These are phyloP conservation scores for Fusarium sp. DNA, from an alignment of 2,329 filamentous ascomycete species.

Conservation along the genomic window DNA sequence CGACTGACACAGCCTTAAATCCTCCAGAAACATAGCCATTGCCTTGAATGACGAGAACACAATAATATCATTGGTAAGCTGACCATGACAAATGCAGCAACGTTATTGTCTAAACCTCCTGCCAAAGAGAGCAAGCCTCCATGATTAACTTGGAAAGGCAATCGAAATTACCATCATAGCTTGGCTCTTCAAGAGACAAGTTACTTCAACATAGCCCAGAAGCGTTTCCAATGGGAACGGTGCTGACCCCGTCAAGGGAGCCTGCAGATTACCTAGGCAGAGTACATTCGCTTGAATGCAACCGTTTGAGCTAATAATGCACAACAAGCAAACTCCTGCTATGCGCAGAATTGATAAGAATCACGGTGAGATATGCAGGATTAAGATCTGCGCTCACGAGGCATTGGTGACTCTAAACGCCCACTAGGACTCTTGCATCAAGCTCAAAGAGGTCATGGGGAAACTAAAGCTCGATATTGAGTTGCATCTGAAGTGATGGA, in stretches of 20 bases:
- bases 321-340: background rate
- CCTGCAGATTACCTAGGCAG: conserved; percentile 8
- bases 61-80: conserved; percentile 31
- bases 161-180: background rate
- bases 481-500: conserved; percentile 21
- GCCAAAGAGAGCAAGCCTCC: background rate
- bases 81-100: conserved; percentile 27
- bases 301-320: conserved; percentile 3
- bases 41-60: background rate
- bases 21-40: background rate
- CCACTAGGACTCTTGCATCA: conserved; percentile 13
- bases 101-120: background rate
- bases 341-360: conserved; percentile 4
- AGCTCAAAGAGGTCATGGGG: conserved; percentile 28
- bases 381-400: conserved; percentile 32
- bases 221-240: background rate
- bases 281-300: conserved; percentile 9
- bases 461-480: conserved; percentile 17
- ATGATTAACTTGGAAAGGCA: background rate
- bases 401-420: conserved; percentile 6
- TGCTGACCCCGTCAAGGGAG: conserved; percentile 2
- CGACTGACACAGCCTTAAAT: conserved; percentile 10
- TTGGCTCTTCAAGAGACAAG: background rate
- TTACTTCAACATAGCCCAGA: background rate
- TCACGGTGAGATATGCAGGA: conserved; percentile 22